Evolutionary conservation across 2,329 filamentous ascomycete species (phyloP).

Genomic region (Plenodomus biglobosus): DNA sequence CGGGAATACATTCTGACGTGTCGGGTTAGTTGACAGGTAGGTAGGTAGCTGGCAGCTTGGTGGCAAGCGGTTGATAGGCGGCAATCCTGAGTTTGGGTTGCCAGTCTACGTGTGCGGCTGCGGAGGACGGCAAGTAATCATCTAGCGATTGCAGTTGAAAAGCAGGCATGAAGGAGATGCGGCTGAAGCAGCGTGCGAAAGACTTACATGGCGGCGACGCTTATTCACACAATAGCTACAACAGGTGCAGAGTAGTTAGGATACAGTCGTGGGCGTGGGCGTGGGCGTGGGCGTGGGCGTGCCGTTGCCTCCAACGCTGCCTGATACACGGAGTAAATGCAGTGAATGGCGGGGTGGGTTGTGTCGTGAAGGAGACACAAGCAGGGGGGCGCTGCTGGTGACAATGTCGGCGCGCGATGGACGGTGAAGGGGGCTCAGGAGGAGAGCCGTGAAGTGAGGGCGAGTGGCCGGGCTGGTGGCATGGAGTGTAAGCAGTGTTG

Average conservation of each 20-base stretch:
- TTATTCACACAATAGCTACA: slow-evolving; percentile 20
- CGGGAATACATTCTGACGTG: slow-evolving; percentile 59
- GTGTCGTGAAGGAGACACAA: slow-evolving; percentile 2
- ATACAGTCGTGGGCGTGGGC: slow-evolving; percentile 10
- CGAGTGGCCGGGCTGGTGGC: background rate
- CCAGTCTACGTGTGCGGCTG: slow-evolving; percentile 1
- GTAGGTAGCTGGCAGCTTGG: too few species aligned
- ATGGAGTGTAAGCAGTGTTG: background rate
- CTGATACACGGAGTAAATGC: slow-evolving; percentile 13
- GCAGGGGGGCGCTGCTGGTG: slow-evolving; percentile 7
- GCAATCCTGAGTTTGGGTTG: background rate
- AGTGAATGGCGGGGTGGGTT: slow-evolving; percentile 36
- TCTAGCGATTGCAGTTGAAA: background rate
- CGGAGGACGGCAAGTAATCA: background rate
- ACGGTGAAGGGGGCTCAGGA: slow-evolving; percentile 1
- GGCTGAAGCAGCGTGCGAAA: background rate
- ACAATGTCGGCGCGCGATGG: background rate
- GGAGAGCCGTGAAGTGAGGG: background rate
- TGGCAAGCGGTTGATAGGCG: slow-evolving; percentile 5
- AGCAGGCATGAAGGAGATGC: background rate
- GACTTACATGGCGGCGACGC: slow-evolving; percentile 31
- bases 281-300: too few species aligned
- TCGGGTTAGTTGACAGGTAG: too few species aligned
- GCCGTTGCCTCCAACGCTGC: slow-evolving; percentile 11
- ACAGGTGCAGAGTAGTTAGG: slow-evolving; percentile 11